phyloP scores from a whole-genome alignment of 306 rosid genomes.

The Cucumis hystrix region DNA sequence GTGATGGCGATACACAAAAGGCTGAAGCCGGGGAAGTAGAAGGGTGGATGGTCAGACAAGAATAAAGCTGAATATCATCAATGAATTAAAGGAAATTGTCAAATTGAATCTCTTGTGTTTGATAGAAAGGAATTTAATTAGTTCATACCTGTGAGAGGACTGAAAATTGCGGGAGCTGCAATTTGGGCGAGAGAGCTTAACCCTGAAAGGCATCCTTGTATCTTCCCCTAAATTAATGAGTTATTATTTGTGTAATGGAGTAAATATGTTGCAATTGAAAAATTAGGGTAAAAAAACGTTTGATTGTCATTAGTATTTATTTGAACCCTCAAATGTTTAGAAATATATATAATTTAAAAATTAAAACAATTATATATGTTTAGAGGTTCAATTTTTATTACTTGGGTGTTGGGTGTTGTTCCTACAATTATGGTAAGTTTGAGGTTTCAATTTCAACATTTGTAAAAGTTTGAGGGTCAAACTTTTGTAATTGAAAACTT shows the following conservation, averaged over 20 bases:
- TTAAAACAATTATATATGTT: too few relatives aligned
- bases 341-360: too few relatives aligned
- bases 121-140: background rate
- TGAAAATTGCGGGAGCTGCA: slow-evolving; percentile 56
- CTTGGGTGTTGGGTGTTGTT: too few relatives aligned
- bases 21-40: slow-evolving; percentile 80
- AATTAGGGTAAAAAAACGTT: too few relatives aligned
- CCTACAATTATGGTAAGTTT: too few relatives aligned
- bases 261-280: background rate
- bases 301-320: too few relatives aligned
- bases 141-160: slow-evolving; percentile 65
- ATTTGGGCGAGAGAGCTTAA: slow-evolving; percentile 61
- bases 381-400: too few relatives aligned
- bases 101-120: background rate
- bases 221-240: slow-evolving; percentile 48
- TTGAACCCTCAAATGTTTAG: too few relatives aligned
- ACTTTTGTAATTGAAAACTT: too few relatives aligned
- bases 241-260: background rate
- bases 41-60: slow-evolving; percentile 74
- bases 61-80: slow-evolving; percentile 42
- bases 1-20: slow-evolving; percentile 53
- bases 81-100: background rate
- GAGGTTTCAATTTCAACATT: too few relatives aligned
- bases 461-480: too few relatives aligned
- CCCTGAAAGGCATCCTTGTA: slow-evolving; percentile 84